Evolutionary conservation across 345 rosid species (phyloP).

Genomic region (Lepidium didymum): DNA sequence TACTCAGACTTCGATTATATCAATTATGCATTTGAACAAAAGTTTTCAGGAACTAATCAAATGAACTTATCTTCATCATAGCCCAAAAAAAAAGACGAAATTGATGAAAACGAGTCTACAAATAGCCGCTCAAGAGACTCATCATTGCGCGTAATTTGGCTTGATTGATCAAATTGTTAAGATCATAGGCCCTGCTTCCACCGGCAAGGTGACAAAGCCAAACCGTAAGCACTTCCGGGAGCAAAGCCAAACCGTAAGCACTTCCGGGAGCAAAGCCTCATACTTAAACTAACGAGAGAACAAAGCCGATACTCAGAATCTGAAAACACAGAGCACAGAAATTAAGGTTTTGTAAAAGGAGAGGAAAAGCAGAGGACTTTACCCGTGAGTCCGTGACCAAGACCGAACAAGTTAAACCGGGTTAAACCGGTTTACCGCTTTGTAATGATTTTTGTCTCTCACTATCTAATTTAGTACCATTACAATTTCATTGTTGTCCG

Average conservation of each 20-base stretch:
- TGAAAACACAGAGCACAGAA: background rate
- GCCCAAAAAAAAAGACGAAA: background rate
- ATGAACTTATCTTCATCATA: background rate
- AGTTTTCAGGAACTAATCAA: too few species aligned
- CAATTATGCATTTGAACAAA: background rate
- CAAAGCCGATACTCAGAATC: background rate
- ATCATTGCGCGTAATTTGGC: constrained; percentile 3
- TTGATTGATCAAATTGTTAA: background rate
- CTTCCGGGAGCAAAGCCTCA: constrained; percentile 31
- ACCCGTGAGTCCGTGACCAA: too few species aligned
- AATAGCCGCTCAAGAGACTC: constrained; percentile 1
- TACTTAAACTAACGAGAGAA: too few species aligned
- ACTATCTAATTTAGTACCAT: too few species aligned
- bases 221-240: too few species aligned
- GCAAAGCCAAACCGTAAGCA: too few species aligned
- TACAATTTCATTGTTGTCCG: too few species aligned
- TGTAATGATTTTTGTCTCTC: too few species aligned
- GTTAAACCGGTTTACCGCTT: too few species aligned
- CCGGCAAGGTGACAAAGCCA: background rate
- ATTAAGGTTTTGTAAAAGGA: background rate
- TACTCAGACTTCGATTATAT: background rate
- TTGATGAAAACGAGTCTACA: background rate
- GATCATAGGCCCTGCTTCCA: constrained; percentile 29
- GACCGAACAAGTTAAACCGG: too few species aligned
- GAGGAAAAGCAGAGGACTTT: background rate